These are phyloP conservation scores for Calendula officinalis DNA, from an alignment of 129 eudicot species.

Conservation along the genomic window DNA sequence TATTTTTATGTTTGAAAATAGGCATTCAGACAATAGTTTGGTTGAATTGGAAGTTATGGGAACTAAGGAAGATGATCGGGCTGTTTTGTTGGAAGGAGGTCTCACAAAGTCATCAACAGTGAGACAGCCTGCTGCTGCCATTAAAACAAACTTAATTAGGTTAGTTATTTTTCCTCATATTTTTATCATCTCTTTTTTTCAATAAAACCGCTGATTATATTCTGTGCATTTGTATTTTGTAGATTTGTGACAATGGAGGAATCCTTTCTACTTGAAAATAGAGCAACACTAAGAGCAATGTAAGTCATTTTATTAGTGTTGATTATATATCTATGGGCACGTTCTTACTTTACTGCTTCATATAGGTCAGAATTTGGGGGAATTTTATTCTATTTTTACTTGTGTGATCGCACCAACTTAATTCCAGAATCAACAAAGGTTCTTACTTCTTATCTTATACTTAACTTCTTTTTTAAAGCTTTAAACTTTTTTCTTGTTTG, in stretches of 20 bases:
- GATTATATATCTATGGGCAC: not conserved
- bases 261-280: conserved; percentile 81
- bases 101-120: conserved; percentile 69
- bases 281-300: conserved; percentile 90
- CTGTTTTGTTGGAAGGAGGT: conserved; percentile 87
- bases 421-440: conserved; percentile 88
- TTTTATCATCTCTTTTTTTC: not conserved
- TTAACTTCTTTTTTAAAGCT: conserved; percentile 11
- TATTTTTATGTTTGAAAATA: conserved; percentile 34
- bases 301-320: conserved; percentile 35
- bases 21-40: conserved; percentile 86
- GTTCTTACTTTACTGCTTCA: conserved; percentile 13
- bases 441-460: not conserved
- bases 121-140: conserved; percentile 52
- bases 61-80: conserved; percentile 76
- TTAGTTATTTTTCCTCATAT: conserved; percentile 19
- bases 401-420: conserved; percentile 86
- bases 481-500: not conserved
- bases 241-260: conserved; percentile 94
- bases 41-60: conserved; percentile 60
- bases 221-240: conserved; percentile 21
- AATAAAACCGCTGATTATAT: conserved; percentile 14
- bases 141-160: conserved; percentile 77
- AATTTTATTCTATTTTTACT: conserved; percentile 77
- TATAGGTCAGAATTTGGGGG: conserved; percentile 97